Conservation (phyloP, 352 stramenopile genomes). For the Elongisporangium senticosum region DNA sequence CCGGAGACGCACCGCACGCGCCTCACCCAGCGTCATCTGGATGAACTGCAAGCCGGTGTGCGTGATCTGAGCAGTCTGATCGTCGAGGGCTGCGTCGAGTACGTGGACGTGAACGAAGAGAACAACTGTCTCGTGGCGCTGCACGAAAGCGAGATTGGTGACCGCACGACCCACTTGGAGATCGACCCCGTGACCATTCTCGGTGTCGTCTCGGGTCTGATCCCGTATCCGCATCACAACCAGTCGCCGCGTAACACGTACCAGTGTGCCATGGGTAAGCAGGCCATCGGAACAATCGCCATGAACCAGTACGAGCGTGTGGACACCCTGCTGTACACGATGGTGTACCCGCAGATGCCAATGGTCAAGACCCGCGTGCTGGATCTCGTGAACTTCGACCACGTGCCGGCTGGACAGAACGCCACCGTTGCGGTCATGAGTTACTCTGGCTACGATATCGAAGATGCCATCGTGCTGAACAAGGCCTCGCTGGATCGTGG, state of each 20-base stretch:
- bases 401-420: constrained; percentile 98
- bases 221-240: constrained; percentile 99
- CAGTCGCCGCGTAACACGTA: constrained; percentile 99
- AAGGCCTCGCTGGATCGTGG: constrained; percentile 95
- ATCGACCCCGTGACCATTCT: constrained; percentile 99
- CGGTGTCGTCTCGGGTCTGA: constrained; percentile 97
- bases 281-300: constrained; percentile 98
- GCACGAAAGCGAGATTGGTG: constrained; percentile 88
- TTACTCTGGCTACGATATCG: constrained; percentile 99
- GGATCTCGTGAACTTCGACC: constrained; percentile 98
- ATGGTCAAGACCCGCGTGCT: constrained; percentile 99
- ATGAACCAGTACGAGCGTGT: constrained; percentile 99
- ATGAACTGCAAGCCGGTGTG: constrained; percentile 80
- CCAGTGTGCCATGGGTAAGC: constrained; percentile 99
- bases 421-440: constrained; percentile 99
- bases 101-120: constrained; percentile 99
- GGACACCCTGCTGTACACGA: constrained; percentile 98
- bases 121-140: constrained; percentile 99
- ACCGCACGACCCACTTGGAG: constrained; percentile 97
- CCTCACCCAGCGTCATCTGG: constrained; percentile 94
- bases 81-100: constrained; percentile 97
- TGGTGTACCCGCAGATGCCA: constrained; percentile 99
- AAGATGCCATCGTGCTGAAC: constrained; percentile 99
- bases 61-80: constrained; percentile 83
- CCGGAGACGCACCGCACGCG: constrained; percentile 84